Evolutionary conservation across 257 asterid genomes (phyloP).

Genomic region (Penstemon eatonii): DNA sequence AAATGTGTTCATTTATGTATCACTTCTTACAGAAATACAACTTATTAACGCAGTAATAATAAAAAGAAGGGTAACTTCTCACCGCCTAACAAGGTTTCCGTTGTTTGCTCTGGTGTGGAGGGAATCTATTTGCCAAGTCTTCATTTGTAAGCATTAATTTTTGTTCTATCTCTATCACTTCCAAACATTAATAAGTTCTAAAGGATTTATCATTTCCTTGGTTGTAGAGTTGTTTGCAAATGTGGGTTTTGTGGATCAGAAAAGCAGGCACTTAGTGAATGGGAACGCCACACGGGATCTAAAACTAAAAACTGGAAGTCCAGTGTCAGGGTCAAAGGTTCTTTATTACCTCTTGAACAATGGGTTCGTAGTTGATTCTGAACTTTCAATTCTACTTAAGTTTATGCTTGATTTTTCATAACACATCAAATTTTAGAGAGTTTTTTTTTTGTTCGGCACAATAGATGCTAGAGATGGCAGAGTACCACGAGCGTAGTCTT

Average conservation of each 20-base stretch:
- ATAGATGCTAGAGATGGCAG: slow-evolving; percentile 93
- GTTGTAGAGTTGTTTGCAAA: slow-evolving; percentile 92
- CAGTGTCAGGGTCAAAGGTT: slow-evolving; percentile 85
- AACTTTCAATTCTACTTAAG: background rate
- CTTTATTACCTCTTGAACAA: slow-evolving; percentile 83
- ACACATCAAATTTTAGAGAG: background rate
- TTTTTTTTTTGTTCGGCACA: slow-evolving; percentile 22
- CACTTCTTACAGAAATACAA: slow-evolving; percentile 25
- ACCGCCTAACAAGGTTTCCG: slow-evolving; percentile 80
- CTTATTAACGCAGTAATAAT: slow-evolving; percentile 57
- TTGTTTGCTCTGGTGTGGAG: slow-evolving; percentile 82
- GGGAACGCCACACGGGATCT: slow-evolving; percentile 96
- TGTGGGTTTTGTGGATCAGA: slow-evolving; percentile 91
- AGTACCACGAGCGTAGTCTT: slow-evolving; percentile 69
- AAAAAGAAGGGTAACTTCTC: slow-evolving; percentile 53
- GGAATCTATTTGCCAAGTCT: slow-evolving; percentile 93
- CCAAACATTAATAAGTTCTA: slow-evolving; percentile 2
- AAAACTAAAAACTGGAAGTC: slow-evolving; percentile 86
- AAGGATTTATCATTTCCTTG: slow-evolving; percentile 22
- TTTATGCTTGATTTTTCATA: slow-evolving; percentile 4
- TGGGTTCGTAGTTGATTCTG: slow-evolving; percentile 69
- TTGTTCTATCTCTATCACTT: slow-evolving; percentile 24
- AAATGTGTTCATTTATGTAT: slow-evolving; percentile 5
- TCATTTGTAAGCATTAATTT: slow-evolving; percentile 69
- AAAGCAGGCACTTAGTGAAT: slow-evolving; percentile 87